Conservation (phyloP, 768 basidiomycete species). For the Solioccasus polychromus region DNA sequence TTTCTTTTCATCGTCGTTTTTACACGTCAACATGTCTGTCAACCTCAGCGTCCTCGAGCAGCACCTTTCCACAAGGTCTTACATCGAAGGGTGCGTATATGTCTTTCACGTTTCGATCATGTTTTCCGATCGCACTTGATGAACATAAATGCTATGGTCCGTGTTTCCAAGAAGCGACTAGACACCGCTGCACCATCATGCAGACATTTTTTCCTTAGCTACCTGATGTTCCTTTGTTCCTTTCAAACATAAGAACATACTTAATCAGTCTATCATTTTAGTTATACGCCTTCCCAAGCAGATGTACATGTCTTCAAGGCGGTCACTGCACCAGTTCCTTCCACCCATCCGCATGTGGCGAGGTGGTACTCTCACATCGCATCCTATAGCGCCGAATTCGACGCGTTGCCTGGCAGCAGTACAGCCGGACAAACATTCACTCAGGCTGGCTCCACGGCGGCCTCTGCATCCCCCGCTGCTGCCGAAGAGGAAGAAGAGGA, state of each 20-base stretch:
- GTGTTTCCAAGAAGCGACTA: constrained; percentile 96
- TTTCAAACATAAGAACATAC: neutral
- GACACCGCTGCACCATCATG: constrained; percentile 81
- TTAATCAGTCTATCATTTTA: constrained; percentile 32
- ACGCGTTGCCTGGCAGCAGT: constrained; percentile 80
- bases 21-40: constrained; percentile 51
- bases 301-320: constrained; percentile 91
- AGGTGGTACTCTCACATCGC: constrained; percentile 96
- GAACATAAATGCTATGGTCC: constrained; percentile 85
- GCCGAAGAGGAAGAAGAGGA: constrained; percentile 57
- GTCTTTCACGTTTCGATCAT: constrained; percentile 4
- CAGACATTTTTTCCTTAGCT: constrained; percentile 71
- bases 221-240: constrained; percentile 51
- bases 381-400: constrained; percentile 79
- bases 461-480: constrained; percentile 45
- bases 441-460: constrained; percentile 40
- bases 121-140: constrained; percentile 43
- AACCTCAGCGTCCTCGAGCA: constrained; percentile 74
- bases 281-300: constrained; percentile 90
- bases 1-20: constrained; percentile 24
- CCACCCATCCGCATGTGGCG: constrained; percentile 67
- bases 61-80: constrained; percentile 84
- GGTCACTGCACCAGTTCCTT: constrained; percentile 62
- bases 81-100: constrained; percentile 82
- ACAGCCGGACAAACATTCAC: constrained; percentile 74